Evolutionary conservation across 2,329 filamentous ascomycete species (phyloP).

Genomic region (Ceratocystis cacaofunesta): DNA sequence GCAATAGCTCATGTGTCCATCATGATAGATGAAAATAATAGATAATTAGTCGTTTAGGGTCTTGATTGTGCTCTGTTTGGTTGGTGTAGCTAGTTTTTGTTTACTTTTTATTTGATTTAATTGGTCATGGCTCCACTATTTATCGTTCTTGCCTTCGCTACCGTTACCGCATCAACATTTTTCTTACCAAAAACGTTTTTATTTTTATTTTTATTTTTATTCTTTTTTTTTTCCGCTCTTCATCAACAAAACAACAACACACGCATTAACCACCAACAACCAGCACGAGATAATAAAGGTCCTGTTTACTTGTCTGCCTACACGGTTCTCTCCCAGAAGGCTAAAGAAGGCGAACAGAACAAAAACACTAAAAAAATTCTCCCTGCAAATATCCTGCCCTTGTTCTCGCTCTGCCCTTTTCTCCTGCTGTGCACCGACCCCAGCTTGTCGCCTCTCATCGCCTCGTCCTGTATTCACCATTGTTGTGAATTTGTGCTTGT

Average conservation of each 20-base stretch:
- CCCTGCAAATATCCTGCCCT: not conserved
- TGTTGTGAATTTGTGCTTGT: not conserved
- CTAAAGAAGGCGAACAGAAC: no score
- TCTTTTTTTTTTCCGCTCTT: not conserved
- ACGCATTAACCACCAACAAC: not conserved
- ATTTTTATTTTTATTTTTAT: not conserved
- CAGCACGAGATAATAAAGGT: not conserved
- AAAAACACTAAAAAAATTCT: not conserved
- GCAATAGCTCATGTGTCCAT: no score
- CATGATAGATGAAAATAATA: no score
- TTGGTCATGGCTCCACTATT: not conserved
- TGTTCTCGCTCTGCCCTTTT: not conserved
- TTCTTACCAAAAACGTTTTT: conserved; percentile 10
- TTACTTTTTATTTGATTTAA: not conserved
- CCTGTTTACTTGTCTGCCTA: no score
- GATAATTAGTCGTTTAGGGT: no score
- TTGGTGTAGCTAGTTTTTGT: not conserved
- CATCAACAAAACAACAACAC: not conserved
- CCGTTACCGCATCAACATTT: conserved; percentile 19
- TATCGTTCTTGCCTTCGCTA: not conserved
- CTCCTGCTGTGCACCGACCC: not conserved
- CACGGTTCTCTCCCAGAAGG: no score
- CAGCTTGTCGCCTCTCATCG: not conserved
- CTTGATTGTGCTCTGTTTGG: not conserved
- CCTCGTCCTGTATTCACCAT: not conserved